Evolutionary conservation across 1,284 basidiomycete species (phyloP).

Genomic region (Austroboletus olivaceoglutinosus): DNA sequence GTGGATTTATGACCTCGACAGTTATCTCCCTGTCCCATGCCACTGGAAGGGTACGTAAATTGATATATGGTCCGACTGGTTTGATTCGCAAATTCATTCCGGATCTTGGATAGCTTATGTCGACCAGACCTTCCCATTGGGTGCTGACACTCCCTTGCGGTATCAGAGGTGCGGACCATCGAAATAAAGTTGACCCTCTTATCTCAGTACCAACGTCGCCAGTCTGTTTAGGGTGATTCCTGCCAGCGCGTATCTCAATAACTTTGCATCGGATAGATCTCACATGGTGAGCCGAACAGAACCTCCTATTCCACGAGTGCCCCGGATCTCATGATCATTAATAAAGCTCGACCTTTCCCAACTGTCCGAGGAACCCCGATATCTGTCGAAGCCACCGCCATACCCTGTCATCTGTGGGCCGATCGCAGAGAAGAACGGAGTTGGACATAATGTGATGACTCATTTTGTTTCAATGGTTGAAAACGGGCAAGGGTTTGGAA

Average conservation of each 20-base stretch:
- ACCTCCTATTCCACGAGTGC: conserved; percentile 8
- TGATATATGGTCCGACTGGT: background rate
- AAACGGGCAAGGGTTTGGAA: conserved; percentile 37
- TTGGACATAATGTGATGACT: conserved; percentile 59
- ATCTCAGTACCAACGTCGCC: conserved; percentile 8
- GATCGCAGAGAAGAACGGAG: conserved; percentile 39
- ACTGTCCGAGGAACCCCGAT: conserved; percentile 17
- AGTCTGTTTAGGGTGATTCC: conserved; percentile 57
- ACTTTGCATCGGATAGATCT: conserved; percentile 75
- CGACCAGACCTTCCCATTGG: conserved; percentile 47
- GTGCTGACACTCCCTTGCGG: conserved; percentile 30
- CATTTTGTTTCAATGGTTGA: conserved; percentile 56
- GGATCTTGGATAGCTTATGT: conserved; percentile 50
- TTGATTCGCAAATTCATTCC: conserved; percentile 12
- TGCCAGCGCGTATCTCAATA: conserved; percentile 47
- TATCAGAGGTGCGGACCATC: conserved; percentile 47
- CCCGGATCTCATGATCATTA: conserved; percentile 2
- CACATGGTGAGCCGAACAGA: conserved; percentile 57
- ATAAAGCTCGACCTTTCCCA: conserved; percentile 9
- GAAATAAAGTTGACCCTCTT: background rate
- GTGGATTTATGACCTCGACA: conserved; percentile 72
- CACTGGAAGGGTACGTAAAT: conserved; percentile 43
- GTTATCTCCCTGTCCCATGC: conserved; percentile 48
- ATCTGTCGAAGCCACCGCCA: conserved; percentile 45
- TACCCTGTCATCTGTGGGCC: conserved; percentile 54